Evolutionary conservation across 2,329 filamentous ascomycete genomes (phyloP), one percentile per base, ranked within the genome.

Genomic region (Paraphaeosphaeria minitans): DNA sequence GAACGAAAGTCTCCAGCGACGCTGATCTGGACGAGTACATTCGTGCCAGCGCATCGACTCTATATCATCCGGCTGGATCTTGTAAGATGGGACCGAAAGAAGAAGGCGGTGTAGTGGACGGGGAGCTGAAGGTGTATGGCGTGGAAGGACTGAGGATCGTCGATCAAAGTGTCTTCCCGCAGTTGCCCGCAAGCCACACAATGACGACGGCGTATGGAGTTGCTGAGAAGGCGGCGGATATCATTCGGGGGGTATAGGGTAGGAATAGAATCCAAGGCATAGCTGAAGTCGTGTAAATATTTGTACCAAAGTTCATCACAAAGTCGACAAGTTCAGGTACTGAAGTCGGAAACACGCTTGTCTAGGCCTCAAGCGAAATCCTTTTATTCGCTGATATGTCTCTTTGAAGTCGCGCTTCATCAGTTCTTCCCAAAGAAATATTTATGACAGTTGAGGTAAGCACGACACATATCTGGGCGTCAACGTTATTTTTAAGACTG

Each of bases 101-200:
- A 7, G 42, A 64, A 3, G 72, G 72, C 2, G 72, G 70, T 47
- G 70, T 74, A 3, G 72, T 75, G 0, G 66, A 71, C 45, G 53
- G 37, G 3, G 43, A 63, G 14, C 53, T 75, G 24, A 66, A 53
- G 45, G 71, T 75, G 5, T 69, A 73, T 48, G 46, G 46, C 2
- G 46, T 48, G 3, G 1, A 29, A 14, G 46, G 46, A 31, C 27
- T 48, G 16, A 48, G 46, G 27, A 21, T 48, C 46, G 46, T 48
- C 16, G 46, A 48, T 33, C 46, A 48, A 14, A 48, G 46, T 33
- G 46, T 48, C 3, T 48, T 48, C 27, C 46, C 46, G 16, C 46
- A 48, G 27, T 19, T 48, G 46, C 46, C 46, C 14, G 46, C 46
- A 13, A 48, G 27, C n/a, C 46, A 48, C 8, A 48, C 46, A 6